Evolutionary conservation across 2,329 filamentous ascomycete genomes (phyloP), one percentile per base, ranked within the genome.

Genomic region (Aspergillus niger): DNA sequence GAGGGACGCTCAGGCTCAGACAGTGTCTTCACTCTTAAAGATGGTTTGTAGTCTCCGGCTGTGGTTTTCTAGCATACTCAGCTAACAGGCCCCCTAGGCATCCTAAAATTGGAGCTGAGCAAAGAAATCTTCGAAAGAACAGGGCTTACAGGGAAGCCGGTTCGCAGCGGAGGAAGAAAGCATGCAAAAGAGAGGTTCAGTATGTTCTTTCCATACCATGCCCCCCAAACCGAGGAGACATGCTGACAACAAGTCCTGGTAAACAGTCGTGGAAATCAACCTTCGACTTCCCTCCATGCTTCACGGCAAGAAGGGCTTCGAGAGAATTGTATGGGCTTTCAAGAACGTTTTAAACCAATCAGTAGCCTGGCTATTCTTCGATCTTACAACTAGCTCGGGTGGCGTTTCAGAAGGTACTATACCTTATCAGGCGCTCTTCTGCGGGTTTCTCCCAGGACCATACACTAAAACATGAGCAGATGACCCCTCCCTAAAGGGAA

Each of bases 81-180:
- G 47, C 57, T 64, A 36, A 64, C 13, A 30, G 24, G 26, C 13
- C 3, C 17, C 26, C 48, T 51, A 91, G 91, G 91, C 0, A 78
- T 85, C 0, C 81, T 99, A 36, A 86, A 83, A 3, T 82, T 99
- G 68, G 90, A 91, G 67, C 82, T 98, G 26, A 89, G 92, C 64
- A 92, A 89, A 67, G 87, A 92, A 57, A 87, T 86, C 0, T 97
- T 93, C 74, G 92, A 98, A 75, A 85, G 89, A 51, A 88, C 89
- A 50, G 95, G 95, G 0, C 81, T 99, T 0, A 85, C 88, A 0
- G 94, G 94, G 1, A 88, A 87, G 64, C 84, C 90, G 0, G 78
- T 87, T 22, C 79, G 81, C 17, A 80, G 82, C 55, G 83, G 81
- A 13, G 86, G 84, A 3, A 81, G 82, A 64, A 89, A 87, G 67